Evolutionary conservation across 2,329 filamentous ascomycete genomes (phyloP).

Genomic region (Aureobasidium mangrovei): DNA sequence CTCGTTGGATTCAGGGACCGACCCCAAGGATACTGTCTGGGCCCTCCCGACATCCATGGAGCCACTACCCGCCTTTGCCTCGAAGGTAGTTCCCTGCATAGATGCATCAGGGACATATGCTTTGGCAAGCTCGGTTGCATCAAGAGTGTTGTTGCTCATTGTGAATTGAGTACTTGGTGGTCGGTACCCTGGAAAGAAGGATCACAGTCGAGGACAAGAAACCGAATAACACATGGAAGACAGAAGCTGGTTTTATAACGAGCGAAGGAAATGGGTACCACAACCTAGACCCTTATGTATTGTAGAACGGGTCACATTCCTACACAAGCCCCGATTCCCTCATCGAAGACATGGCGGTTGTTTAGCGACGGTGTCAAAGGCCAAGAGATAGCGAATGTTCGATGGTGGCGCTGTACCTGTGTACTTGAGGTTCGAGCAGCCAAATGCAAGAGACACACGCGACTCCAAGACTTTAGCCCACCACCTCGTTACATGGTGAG

Average conservation of each 20-base stretch:
- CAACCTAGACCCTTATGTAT: no score
- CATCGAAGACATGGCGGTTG: slow-evolving; percentile 2
- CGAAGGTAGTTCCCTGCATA: neutral
- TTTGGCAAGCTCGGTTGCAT: slow-evolving; percentile 3
- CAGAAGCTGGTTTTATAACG: no score
- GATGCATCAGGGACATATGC: slow-evolving; percentile 1
- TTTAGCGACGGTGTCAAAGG: neutral
- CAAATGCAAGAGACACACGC: neutral
- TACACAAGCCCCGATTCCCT: neutral
- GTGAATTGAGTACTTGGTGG: neutral
- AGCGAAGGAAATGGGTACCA: no score
- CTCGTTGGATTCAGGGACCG: neutral
- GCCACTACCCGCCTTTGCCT: neutral
- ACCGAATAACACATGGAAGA: no score
- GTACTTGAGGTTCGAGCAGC: neutral
- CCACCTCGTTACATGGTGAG: slow-evolving; percentile 4
- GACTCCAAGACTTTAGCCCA: neutral
- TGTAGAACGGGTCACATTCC: no score
- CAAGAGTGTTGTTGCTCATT: slow-evolving; percentile 4
- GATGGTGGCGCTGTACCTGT: slow-evolving; percentile 5
- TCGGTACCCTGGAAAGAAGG: neutral
- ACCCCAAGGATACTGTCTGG: neutral
- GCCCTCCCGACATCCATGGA: slow-evolving; percentile 11
- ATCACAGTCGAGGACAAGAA: neutral
- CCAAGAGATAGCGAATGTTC: slow-evolving; percentile 12